Evolutionary conservation across 208 protist genomes (phyloP), one percentile per base, ranked within the genome.

Genomic region (Polymyxa betae): DNA sequence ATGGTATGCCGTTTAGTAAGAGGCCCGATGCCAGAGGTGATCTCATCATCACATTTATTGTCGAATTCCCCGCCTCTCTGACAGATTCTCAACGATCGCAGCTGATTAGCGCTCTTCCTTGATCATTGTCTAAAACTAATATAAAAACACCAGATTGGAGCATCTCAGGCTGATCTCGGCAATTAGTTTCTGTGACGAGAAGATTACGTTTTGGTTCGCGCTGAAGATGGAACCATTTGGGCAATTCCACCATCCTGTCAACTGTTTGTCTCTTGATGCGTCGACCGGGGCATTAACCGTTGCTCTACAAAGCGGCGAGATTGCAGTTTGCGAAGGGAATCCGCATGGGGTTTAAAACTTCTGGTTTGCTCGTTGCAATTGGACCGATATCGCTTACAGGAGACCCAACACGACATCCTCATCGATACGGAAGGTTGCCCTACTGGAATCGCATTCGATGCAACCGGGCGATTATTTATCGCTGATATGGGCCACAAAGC

Each of bases 1-100:
- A 82, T n/a, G 72, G 72, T 20, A 82, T 82, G 72, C 72, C 72
- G 72, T 82, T 82, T n/a, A 45, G 35, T 35, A 82, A 82, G n/a
- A 5, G 40, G n/a, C 72, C 72, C 5, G 72, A 82, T n/a, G 72
- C 72, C 10, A 5, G 72, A 5, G 72, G 72, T n/a, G 72, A 82
- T n/a, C 72, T 82, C 72, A 82, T 82, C 72, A 35, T 82, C 35
- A 82, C 5, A 20, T 82, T 82, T 35, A 43, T 82, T n/a, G 40
- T 82, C 72, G 72, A 82, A 12, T 82, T 82, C 72, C 72, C 72
- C 16, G 10, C 5, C 16, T 38, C 5, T n/a, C 72, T 82, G n/a
- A 20, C 72, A n/a, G 49, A 60, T 60, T 24, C 49, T 5, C 49
- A 60, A 60, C 5, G 49, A 24, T 5, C 49, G 12, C 49, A 60